Base-by-base conservation (phyloP, 768 basidiomycete genomes). In the Russula dissimulans region DNA sequence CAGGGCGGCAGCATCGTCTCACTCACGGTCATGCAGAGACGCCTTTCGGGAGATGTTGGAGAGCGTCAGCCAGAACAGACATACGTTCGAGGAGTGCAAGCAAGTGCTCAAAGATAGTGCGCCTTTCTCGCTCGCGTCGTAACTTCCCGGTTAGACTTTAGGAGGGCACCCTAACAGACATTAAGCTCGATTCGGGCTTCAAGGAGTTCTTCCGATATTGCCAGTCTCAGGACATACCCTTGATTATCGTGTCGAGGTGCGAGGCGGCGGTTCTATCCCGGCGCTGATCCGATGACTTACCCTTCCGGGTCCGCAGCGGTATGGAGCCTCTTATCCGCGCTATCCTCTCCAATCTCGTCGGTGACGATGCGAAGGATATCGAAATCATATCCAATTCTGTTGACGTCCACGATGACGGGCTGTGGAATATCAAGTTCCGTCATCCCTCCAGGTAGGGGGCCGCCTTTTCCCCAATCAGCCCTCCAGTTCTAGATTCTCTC, bases 321-420 rank as follows among this genome's bases (percentile, higher is more conserved):
- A 97, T 97, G 94, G 86, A 85, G 10, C 94, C 95, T 12, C 81
- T 90, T 65, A 97, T 99, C 66, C 89, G 91, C 44, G 91, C 91
- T 0, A 88, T 97, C 5, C 80, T 97, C n/a, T 82, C 84, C 48
- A 86, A 84, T 63, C 83, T 94, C 47, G 76, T 95, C 54, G 89
- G 88, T 10, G 77, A 83, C 39, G 81, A 86, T 32, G 85, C 90
- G 4, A 75, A 81, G 47, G 78, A 83, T 39, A 95, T 98, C 56
- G 84, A 90, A 60, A 89, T 99, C 68, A 90, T 99, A 66, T 86
- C 95, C n/a, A 99, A 99, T 74, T 87, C 91, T 64, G 91, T 89
- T 45, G 75, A 77, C 14, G 73, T 87, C 50, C 75, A 81, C 26
- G 75, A 80, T 6, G 82, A 86, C 60, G 85, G 82, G 3, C 79